Base-by-base conservation (phyloP, 73 alveolate genomes). In the Paramecium sexaurelia region DNA sequence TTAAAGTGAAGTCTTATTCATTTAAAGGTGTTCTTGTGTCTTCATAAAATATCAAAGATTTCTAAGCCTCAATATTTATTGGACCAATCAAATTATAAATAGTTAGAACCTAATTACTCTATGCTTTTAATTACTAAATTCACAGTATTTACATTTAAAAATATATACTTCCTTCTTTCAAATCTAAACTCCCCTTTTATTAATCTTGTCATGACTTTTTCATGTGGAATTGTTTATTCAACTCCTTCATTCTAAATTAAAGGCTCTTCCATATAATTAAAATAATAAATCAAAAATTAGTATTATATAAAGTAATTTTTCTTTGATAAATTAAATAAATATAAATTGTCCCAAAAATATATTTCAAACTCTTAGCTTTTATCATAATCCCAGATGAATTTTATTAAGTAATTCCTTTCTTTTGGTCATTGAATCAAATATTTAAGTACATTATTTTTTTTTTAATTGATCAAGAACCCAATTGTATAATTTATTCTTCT, bases 181-280 rank as follows among this genome's bases (percentile, higher is more conserved):
- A 78, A 78, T 45, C 90, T 78, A 40, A 78, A 78, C 55, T 78
- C 90, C n/a, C 45, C 90, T 61, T 78, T 78, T 6, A 78, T 78
- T 4, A 78, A n/a, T 22, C 90, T 37, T 1, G 90, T 43, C 90
- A 78, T 78, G 32, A 43, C 40, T 33, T 78, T 78, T 39, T 78
- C 90, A 41, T 78, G 39, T 36, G 90, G 90, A 24, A 78, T 78
- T 19, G 20, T 61, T 0, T 20, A 26, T 26, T 61, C 83, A 3
- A 29, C 26, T 32, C 26, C 83, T 11, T 61, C 83, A 26, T 61
- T 61, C 29, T 29, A 61, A 61, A 61, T 61, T 26, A 61, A 32
- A 22, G 83, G 83, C 26, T 61, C 83, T 61, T 61, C 83, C 83
- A 61, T 61, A 61, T 61, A 61, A 11, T 10, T 29, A 29, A 61